phyloP scores from a whole-genome alignment of 305 asterid genomes.

The Fraxinus platypoda region DNA sequence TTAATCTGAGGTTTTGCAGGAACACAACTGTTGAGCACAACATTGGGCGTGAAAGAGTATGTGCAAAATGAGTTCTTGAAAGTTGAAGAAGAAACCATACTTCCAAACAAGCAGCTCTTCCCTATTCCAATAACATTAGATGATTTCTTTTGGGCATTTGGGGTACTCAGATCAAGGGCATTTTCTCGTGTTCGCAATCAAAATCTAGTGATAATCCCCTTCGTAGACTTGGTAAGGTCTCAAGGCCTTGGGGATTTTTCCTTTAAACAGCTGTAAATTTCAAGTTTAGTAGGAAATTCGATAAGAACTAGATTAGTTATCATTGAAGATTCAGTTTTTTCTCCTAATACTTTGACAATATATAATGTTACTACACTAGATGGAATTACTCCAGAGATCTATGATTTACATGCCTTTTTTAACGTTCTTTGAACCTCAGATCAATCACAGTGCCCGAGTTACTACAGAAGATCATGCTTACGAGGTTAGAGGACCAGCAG shows the following conservation, averaged over 20 bases:
- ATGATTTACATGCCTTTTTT: neutral
- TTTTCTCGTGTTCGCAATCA: slow-evolving; percentile 79
- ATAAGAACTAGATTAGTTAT: neutral
- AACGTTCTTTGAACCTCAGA: slow-evolving; percentile 39
- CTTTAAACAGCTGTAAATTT: slow-evolving; percentile 2
- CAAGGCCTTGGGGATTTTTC: neutral
- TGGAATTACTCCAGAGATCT: neutral
- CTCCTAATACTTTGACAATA: neutral
- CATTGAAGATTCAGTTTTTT: neutral
- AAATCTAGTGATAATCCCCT: slow-evolving; percentile 82
- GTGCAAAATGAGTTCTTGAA: slow-evolving; percentile 67
- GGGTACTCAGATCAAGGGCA: slow-evolving; percentile 89
- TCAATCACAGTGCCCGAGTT: slow-evolving; percentile 74
- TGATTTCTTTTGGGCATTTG: slow-evolving; percentile 96
- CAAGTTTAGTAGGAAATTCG: neutral
- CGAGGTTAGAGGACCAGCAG: slow-evolving; percentile 84
- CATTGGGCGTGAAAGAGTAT: slow-evolving; percentile 84
- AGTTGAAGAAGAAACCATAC: slow-evolving; percentile 67
- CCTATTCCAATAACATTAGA: slow-evolving; percentile 66
- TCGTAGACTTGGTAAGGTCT: slow-evolving; percentile 80
- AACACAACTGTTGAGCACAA: slow-evolving; percentile 82
- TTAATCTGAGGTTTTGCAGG: slow-evolving; percentile 44
- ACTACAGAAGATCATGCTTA: slow-evolving; percentile 89
- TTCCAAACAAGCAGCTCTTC: slow-evolving; percentile 75
- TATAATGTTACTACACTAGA: neutral